Evolutionary conservation across 495 filamentous ascomycete species (phyloP).

Genomic region (Podospora pseudopauciseta): DNA sequence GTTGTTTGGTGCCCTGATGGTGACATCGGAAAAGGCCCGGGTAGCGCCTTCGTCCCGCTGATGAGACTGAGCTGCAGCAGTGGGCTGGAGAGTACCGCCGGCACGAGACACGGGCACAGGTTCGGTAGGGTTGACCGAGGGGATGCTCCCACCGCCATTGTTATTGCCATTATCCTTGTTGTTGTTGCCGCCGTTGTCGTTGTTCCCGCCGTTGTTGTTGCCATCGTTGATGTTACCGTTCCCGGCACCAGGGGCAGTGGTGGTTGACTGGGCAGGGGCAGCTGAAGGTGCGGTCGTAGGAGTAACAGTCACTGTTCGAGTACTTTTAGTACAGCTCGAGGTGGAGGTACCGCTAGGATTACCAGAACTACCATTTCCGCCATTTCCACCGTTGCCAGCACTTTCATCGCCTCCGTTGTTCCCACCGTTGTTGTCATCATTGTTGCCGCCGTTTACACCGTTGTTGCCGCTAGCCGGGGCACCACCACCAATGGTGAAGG

Average conservation of each 20-base stretch:
- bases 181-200: slow-evolving; percentile 7
- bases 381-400: background rate
- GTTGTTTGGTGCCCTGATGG: slow-evolving; percentile 47
- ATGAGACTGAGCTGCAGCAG: slow-evolving; percentile 47
- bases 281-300: slow-evolving; percentile 6
- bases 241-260: slow-evolving; percentile 1
- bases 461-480: slow-evolving; percentile 15
- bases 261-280: slow-evolving; percentile 13
- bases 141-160: slow-evolving; percentile 23
- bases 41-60: slow-evolving; percentile 46
- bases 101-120: slow-evolving; percentile 50
- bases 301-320: slow-evolving; percentile 22
- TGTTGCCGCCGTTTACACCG: slow-evolving; percentile 4
- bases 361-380: slow-evolving; percentile 3
- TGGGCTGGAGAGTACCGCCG: slow-evolving; percentile 46
- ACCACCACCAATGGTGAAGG: slow-evolving; percentile 44
- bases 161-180: slow-evolving; percentile 2
- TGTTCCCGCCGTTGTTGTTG: slow-evolving; percentile 6
- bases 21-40: slow-evolving; percentile 44
- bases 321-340: slow-evolving; percentile 20
- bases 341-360: slow-evolving; percentile 7
- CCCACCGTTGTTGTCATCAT: slow-evolving; percentile 9
- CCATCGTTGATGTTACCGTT: background rate
- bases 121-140: slow-evolving; percentile 41
- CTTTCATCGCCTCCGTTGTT: background rate